Evolutionary conservation across 2,329 filamentous ascomycete species (phyloP), one percentile per base, ranked within the genome.

Genomic region (Arachnopeziza araneosa): DNA sequence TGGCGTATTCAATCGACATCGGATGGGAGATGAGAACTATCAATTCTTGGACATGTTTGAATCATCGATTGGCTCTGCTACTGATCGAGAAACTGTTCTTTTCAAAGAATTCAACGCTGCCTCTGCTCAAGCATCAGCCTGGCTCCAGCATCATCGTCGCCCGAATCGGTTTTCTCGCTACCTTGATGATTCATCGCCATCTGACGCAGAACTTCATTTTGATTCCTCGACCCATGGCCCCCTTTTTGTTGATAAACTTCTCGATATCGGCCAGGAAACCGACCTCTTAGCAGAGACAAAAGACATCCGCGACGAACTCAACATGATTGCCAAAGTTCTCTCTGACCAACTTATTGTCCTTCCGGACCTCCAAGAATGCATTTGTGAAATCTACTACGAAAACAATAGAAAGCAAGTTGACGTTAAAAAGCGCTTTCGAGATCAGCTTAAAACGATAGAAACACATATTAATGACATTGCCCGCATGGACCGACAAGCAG

Each of bases 401-500:
- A 62, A 66, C 50, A 56, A 67, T 7, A 55, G 44, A 21, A 60
- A 58, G 1, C 67, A 66, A 24, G 52, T 59, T 19, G 64, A 68
- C 26, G 58, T 69, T 23, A 69, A 69, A 54, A 68, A 66, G 30
- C 50, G 63, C 2, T 66, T 68, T 22, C 52, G 58, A 8, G 63
- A 64, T 1, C 67, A 67, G 32, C 36, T 66, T 1, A 68, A 68
- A 51, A 59, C 58, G 1, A 63, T 69, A 17, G 60, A 63, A 1
- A 64, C 61, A 22, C 64, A 68, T 50, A 52, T 63, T 21, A 67
- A 69, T 52, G 67, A 69, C 36, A 66, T 68, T 14, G 87, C 91
- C 63, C 87, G 86, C 64, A 85, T 96, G 74, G 90, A 96, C 75
- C 80, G 83, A 60, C 86, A 92, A 72, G 88, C 96, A 74, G 91